Conservation (phyloP, 176 grass and related monocot genomes). For the Hsuehochloa calcarea region DNA sequence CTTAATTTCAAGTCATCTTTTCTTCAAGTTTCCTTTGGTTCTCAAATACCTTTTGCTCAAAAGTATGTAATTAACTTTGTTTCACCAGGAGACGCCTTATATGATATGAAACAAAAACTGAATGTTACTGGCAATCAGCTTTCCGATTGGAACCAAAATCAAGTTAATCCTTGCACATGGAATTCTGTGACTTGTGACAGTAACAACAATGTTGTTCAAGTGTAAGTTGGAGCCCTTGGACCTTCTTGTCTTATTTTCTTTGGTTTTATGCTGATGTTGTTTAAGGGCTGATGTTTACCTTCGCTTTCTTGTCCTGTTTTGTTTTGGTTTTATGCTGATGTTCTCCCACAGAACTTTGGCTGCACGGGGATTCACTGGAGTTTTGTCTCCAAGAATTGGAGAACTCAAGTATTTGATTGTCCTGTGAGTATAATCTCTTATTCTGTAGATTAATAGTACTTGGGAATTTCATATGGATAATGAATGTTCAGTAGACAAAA, state of each 20-base stretch:
- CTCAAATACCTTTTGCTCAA: neutral
- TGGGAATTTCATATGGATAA: neutral
- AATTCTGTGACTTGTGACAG: conserved; percentile 79
- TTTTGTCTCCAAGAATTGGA: conserved; percentile 80
- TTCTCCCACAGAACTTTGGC: conserved; percentile 61
- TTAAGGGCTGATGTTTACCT: conserved; percentile 5
- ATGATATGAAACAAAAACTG: conserved; percentile 61
- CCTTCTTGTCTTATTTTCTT: neutral
- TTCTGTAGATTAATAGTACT: neutral
- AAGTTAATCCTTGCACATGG: conserved; percentile 72
- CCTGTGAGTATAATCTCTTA: conserved; percentile 50
- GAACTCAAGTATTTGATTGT: conserved; percentile 70
- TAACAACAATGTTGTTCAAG: conserved; percentile 66
- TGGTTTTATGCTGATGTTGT: neutral
- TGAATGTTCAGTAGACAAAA: neutral
- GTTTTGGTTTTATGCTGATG: neutral
- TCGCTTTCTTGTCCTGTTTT: neutral
- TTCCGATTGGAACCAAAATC: conserved; percentile 67
- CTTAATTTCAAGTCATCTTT: neutral
- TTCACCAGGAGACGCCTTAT: conserved; percentile 50
- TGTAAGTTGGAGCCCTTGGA: conserved; percentile 48
- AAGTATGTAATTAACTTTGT: conserved; percentile 6
- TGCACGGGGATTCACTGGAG: conserved; percentile 70
- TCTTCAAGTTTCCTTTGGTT: neutral
- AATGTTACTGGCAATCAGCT: conserved; percentile 58